Base-by-base conservation (phyloP, 2,329 filamentous ascomycete genomes). In the Colletotrichum sp. region DNA sequence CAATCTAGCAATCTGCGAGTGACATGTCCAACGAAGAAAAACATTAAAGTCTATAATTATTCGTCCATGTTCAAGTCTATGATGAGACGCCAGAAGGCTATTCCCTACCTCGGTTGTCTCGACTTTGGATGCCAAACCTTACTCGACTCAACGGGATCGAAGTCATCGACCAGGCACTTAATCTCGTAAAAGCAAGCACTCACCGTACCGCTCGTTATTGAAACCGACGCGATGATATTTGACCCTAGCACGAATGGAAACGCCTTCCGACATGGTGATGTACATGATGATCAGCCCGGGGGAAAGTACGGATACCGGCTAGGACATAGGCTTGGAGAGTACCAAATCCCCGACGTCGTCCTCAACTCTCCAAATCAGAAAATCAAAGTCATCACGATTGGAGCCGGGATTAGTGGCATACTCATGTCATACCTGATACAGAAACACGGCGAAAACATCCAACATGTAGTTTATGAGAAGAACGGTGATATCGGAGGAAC, bases 1-100 rank as follows among this genome's bases (percentile, higher is more conserved):
- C 38, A 48, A 21, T 48, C 43, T 52, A 13, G 1, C 0, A 21
- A 21, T 13, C n/a, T 21, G 43, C 0, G 2, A 52, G 2, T 13
- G 43, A 52, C 43, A 13, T 13, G n/a, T 13, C 43, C 6, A 52
- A 2, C 12, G 43, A 21, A 52, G 10, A 13, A 52, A 52, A 3
- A 3, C 43, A 52, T 13, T 7, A 21, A 48, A 21, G n/a, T 13
- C n/a, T 52, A 8, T 52, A 21, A 13, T 21, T 52, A 3, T 52
- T 52, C 43, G 10, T 21, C 43, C 0, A 52, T 21, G n/a, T 13
- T 21, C 43, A 21, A 12, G 38, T 52, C n/a, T 21, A 52, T 21
- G 43, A 52, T 21, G 43, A 52, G 43, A 52, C n/a, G n/a, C 4
- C 43, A 52, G 43, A 52, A 21, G 43, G n/a, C 43, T 21, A 52